Evolutionary conservation across 495 filamentous ascomycete genomes (phyloP), one percentile per base, ranked within the genome.

Genomic region (Xylaria castorea): DNA sequence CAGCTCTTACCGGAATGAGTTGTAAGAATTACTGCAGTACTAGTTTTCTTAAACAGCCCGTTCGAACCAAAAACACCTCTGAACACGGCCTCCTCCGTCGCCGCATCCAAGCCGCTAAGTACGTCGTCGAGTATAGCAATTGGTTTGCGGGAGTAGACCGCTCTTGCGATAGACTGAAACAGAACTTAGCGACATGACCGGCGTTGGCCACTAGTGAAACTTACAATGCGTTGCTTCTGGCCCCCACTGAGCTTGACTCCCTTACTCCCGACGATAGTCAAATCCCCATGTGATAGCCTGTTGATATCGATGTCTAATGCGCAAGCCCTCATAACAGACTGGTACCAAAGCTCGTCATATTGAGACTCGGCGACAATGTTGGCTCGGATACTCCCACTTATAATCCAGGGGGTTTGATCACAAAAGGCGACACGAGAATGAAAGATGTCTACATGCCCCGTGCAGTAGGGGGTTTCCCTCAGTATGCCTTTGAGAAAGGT

Each of bases 201-300:
- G 44, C 14, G 22, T 20, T 34, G 9, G 38, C 32, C 30, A 25
- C n/a, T 58, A 11, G 6, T 32, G 44, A 11, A 34, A 71, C 75
- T 51, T 69, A 83, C 84, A 70, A 90, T 81, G 18, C 88, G 80
- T 71, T 90, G 88, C 67, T 84, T 86, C 70, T 91, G 89, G 1
- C 89, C 89, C 18, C 88, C 88, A 75, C 86, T 88, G 11, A 91
- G 82, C 12, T 83, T 81, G 60, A 88, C 80, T 2, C 88, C 89
- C 72, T 87, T 87, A 75, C 85, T 89, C 30, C 88, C 89, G 71
- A 91, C 86, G 8, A 73, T 64, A 20, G 86, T 89, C 44, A 83
- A 74, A 72, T 90, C 89, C 0, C 86, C 86, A 16, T 83, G 77
- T 20, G 86, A 83, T 40, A 90, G 79, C 60, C 86, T 83, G 61